Percentiles rank a stretch among this genome's conserved stretches.
These are phyloP conservation scores for Aspergillus hancockii DNA, from an alignment of 495 filamentous ascomycete genomes.

Conservation along the genomic window DNA sequence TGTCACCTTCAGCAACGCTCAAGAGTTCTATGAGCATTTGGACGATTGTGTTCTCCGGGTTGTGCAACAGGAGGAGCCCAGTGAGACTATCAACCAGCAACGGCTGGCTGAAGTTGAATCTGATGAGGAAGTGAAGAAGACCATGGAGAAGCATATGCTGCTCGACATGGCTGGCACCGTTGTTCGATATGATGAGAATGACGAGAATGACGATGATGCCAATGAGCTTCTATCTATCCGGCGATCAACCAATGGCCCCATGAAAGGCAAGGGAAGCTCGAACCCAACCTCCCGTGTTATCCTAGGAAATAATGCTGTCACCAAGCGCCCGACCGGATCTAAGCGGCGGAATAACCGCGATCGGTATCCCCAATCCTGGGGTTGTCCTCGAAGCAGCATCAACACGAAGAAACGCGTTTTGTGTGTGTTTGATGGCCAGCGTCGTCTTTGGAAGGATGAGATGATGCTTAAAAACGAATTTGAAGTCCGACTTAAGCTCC, in stretches of 20 bases:
- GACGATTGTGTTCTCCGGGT: conserved; percentile 98
- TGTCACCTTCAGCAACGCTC: conserved; percentile 85
- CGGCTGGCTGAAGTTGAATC: conserved; percentile 78
- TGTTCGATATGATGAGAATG: conserved; percentile 54
- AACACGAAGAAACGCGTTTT: conserved; percentile 96
- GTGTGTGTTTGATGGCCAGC: conserved; percentile 85
- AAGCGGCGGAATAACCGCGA: conserved; percentile 84
- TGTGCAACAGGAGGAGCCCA: conserved; percentile 95
- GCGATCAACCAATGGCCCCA: conserved; percentile 51
- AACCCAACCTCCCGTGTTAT: conserved; percentile 43
- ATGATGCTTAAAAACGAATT: conserved; percentile 98
- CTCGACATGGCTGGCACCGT: conserved; percentile 56
- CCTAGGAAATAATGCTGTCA: conserved; percentile 49
- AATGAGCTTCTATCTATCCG: conserved; percentile 43
- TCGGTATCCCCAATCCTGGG: conserved; percentile 91
- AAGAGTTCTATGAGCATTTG: conserved; percentile 98
- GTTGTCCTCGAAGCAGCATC: conserved; percentile 85
- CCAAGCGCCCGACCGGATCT: conserved; percentile 54
- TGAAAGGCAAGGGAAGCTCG: conserved; percentile 40
- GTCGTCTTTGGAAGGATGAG: conserved; percentile 94
- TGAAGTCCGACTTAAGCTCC: conserved; percentile 83
- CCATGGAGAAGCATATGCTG: conserved; percentile 78
- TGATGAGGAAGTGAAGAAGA: conserved; percentile 79
- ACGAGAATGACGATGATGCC: conserved; percentile 64
- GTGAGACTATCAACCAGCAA: conserved; percentile 91